Conservation (phyloP, 169 alveolate species). For the Cryptosporidium muris region DNA sequence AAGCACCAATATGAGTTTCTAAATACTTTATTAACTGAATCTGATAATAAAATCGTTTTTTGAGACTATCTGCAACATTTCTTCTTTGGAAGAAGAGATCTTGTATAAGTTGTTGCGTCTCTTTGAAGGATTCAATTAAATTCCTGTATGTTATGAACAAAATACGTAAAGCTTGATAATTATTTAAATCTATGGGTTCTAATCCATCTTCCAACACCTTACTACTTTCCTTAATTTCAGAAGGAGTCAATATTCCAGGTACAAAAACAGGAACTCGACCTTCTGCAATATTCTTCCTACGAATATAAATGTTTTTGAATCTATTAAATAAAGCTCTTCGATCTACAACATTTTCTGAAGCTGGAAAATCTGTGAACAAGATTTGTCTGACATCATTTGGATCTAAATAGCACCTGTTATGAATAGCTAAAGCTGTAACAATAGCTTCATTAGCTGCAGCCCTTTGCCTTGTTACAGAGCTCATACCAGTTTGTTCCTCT, state of each 20-base stretch:
- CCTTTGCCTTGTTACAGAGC: not conserved
- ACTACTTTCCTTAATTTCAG: conserved; percentile 20
- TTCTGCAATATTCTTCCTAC: not conserved
- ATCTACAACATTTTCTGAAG: conserved; percentile 10
- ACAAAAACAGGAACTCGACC: conserved; percentile 8
- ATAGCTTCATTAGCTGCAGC: conserved; percentile 50
- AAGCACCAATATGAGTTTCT: conserved; percentile 69
- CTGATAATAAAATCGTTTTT: conserved; percentile 39
- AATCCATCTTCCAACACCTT: not conserved
- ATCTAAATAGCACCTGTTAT: conserved; percentile 44
- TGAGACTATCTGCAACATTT: conserved; percentile 38
- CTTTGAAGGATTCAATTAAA: conserved; percentile 52
- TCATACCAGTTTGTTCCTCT: not conserved
- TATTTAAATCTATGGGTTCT: conserved; percentile 47
- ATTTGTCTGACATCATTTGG: conserved; percentile 38
- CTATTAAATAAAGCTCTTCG: conserved; percentile 38
- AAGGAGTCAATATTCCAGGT: conserved; percentile 13
- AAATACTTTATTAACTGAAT: conserved; percentile 55
- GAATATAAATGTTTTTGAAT: conserved; percentile 18
- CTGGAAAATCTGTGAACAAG: conserved; percentile 45
- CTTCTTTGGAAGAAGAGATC: conserved; percentile 50
- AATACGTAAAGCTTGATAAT: conserved; percentile 59
- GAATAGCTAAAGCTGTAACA: conserved; percentile 56
- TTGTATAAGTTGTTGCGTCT: conserved; percentile 44
- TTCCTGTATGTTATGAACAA: conserved; percentile 48